Percentiles rank a stretch among this genome's conserved stretches.
phyloP scores from a whole-genome alignment of 768 basidiomycete species.

The Boletus sp. region DNA sequence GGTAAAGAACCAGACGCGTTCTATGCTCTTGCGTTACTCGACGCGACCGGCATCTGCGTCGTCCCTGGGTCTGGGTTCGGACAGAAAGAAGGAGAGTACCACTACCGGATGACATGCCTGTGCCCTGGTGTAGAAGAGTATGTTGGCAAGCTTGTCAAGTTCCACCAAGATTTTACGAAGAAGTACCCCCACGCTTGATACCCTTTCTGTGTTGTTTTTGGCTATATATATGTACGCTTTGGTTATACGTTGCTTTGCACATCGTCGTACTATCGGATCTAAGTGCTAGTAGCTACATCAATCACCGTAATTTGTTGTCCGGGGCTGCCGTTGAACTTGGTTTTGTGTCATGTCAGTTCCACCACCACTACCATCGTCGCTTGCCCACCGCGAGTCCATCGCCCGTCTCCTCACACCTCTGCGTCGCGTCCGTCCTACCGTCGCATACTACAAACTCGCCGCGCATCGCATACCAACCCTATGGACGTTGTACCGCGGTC shows the following conservation, averaged over 20 bases:
- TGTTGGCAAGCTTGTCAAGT: slow-evolving; percentile 76
- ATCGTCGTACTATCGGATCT: slow-evolving; percentile 1
- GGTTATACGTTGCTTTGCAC: background rate
- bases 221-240: background rate
- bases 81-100: slow-evolving; percentile 85
- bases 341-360: slow-evolving; percentile 13
- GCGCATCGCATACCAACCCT: slow-evolving; percentile 77
- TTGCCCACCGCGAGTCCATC: slow-evolving; percentile 52
- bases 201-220: background rate
- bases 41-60: slow-evolving; percentile 89
- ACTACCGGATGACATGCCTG: slow-evolving; percentile 90
- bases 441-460: slow-evolving; percentile 65
- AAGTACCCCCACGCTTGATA: slow-evolving; percentile 39
- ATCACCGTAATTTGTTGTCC: background rate
- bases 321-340: background rate
- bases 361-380: slow-evolving; percentile 30
- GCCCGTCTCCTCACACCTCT: slow-evolving; percentile 54
- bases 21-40: slow-evolving; percentile 81
- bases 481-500: slow-evolving; percentile 72
- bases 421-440: slow-evolving; percentile 55
- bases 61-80: slow-evolving; percentile 95
- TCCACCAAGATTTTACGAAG: slow-evolving; percentile 60
- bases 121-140: slow-evolving; percentile 95
- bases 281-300: background rate
- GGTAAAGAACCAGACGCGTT: slow-evolving; percentile 87